A percentile compares a stretch with the other conserved stretches of the same genome.
phyloP scores from a whole-genome alignment of 164 flowering plant genomes.

The Brasenia schreberi region DNA sequence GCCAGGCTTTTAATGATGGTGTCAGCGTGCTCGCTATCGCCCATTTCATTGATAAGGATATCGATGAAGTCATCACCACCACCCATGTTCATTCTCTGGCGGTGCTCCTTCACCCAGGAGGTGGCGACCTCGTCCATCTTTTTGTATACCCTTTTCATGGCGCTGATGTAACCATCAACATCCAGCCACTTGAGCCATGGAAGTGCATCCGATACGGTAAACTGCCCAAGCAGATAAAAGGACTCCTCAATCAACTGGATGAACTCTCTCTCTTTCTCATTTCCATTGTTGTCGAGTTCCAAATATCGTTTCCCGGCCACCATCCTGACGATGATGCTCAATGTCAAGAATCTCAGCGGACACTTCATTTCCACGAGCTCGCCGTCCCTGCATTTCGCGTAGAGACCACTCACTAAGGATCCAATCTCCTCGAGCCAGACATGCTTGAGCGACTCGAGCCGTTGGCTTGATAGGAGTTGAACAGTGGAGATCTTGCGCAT shows the following conservation, averaged over 20 bases:
- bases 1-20: conserved; percentile 1
- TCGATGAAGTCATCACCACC: conserved; percentile 3
- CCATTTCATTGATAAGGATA: not conserved
- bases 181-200: conserved; percentile 8
- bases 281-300: not conserved
- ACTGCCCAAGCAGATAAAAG: not conserved
- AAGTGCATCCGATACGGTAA: not conserved
- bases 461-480: conserved; percentile 28
- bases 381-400: not conserved
- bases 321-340: conserved; percentile 4
- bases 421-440: conserved; percentile 17
- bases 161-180: not conserved
- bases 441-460: conserved; percentile 21
- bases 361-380: conserved; percentile 6
- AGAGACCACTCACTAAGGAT: not conserved
- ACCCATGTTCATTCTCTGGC: not conserved
- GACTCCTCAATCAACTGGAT: not conserved
- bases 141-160: conserved; percentile 1
- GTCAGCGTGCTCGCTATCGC: not conserved
- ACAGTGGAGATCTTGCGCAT: conserved; percentile 22
- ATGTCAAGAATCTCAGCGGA: not conserved
- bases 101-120: conserved; percentile 3
- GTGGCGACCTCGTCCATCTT: conserved; percentile 1
- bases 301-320: conserved; percentile 4
- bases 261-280: not conserved